Evolutionary conservation across 129 eudicot genomes (phyloP).

Genomic region (Deinandra increscens): DNA sequence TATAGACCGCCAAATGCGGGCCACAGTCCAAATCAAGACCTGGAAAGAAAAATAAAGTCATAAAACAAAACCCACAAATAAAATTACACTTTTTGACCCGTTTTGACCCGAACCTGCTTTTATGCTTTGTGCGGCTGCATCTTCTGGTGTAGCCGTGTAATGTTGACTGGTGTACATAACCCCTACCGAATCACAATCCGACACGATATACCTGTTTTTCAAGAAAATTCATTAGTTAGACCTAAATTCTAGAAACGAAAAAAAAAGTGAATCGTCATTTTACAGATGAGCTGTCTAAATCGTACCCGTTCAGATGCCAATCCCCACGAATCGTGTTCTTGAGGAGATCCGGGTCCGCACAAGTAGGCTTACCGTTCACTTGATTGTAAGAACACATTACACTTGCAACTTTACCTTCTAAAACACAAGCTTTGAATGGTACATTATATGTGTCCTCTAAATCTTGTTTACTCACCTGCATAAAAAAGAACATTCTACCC

Average conservation of each 20-base stretch:
- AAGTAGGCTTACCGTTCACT: slow-evolving; percentile 94
- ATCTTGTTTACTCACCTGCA: slow-evolving; percentile 86
- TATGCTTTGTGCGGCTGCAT: slow-evolving; percentile 76
- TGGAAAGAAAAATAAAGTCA: slow-evolving; percentile 11
- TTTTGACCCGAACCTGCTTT: slow-evolving; percentile 61
- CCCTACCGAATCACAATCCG: slow-evolving; percentile 92
- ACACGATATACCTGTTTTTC: slow-evolving; percentile 65
- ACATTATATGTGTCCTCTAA: slow-evolving; percentile 89
- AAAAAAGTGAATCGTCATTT: background rate
- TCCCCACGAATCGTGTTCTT: slow-evolving; percentile 71
- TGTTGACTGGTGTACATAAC: slow-evolving; percentile 64
- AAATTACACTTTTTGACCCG: background rate
- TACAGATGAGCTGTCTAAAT: background rate
- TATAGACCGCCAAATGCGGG: slow-evolving; percentile 71
- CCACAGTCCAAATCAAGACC: slow-evolving; percentile 99
- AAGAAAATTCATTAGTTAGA: background rate
- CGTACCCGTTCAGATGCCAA: slow-evolving; percentile 85
- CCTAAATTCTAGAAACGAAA: background rate
- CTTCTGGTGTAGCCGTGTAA: slow-evolving; percentile 83
- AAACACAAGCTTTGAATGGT: slow-evolving; percentile 91
- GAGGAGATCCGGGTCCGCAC: slow-evolving; percentile 80
- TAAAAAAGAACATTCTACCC: background rate
- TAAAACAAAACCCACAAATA: background rate
- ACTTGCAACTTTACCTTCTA: slow-evolving; percentile 92
- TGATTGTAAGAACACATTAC: slow-evolving; percentile 98